Evolutionary conservation across 441 rosid species (phyloP).

Genomic region (Viola pubescens): DNA sequence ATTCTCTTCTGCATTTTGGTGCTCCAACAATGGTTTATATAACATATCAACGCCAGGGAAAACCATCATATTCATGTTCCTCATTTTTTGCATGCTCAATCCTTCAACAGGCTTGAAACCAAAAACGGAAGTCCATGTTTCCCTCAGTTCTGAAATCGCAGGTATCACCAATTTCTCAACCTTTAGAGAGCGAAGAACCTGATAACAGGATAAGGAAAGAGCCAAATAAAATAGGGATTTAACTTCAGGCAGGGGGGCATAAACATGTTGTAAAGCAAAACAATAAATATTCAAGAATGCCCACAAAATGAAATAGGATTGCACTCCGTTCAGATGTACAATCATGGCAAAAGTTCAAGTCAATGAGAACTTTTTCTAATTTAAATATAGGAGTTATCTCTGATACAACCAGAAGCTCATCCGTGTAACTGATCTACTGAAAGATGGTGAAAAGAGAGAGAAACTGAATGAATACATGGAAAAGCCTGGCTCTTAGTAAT

Average conservation of each 20-base stretch:
- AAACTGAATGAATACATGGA: no score
- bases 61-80: slow-evolving; percentile 63
- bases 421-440: no score
- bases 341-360: not conserved
- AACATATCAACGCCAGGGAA: slow-evolving; percentile 93
- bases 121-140: slow-evolving; percentile 86
- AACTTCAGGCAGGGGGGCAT: no score
- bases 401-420: no score
- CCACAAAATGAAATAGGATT: no score
- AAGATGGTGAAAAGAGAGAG: no score
- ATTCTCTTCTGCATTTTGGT: slow-evolving; percentile 21
- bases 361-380: not conserved
- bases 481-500: no score
- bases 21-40: slow-evolving; percentile 48
- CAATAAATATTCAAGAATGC: not conserved
- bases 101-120: slow-evolving; percentile 58
- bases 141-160: slow-evolving; percentile 75
- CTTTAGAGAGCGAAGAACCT: slow-evolving; percentile 65
- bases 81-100: slow-evolving; percentile 37
- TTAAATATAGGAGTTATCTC: no score
- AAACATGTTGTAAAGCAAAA: no score
- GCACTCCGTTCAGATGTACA: no score
- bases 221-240: no score
- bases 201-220: slow-evolving; percentile 13
- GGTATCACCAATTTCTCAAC: slow-evolving; percentile 87